Percentiles rank a stretch among this genome's conserved stretches.
Conservation (phyloP, 2,329 filamentous ascomycete species). For the Triangularia setosa region DNA sequence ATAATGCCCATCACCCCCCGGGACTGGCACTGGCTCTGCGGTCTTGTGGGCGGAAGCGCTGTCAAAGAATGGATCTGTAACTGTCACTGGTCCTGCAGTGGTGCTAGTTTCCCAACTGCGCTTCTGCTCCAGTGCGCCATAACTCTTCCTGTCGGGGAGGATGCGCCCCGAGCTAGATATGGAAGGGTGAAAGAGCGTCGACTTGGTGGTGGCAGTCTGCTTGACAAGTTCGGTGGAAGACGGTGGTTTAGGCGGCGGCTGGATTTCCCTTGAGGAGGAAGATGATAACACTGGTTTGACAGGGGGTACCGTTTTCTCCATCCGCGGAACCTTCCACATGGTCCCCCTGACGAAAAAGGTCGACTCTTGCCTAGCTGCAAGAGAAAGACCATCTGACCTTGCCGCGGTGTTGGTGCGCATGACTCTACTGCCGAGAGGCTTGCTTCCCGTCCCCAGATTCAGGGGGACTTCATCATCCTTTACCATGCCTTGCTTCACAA, state of each 20-base stretch:
- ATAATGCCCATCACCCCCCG: not conserved
- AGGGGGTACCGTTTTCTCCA: too few relatives aligned
- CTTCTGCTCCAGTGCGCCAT: slow-evolving; percentile 3
- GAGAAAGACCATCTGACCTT: not conserved
- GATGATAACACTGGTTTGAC: too few relatives aligned
- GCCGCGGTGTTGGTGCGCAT: not conserved
- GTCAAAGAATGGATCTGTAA: not conserved
- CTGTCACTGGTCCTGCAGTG: not conserved
- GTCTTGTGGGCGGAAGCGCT: not conserved
- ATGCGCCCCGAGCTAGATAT: slow-evolving; percentile 6
- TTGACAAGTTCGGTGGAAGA: slow-evolving; percentile 10
- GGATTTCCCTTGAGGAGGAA: not conserved
- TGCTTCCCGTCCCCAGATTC: not conserved
- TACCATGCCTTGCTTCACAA: not conserved
- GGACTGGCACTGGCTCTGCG: not conserved
- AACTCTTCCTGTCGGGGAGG: slow-evolving; percentile 8
- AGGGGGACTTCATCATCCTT: not conserved
- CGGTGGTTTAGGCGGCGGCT: not conserved
- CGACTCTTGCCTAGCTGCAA: slow-evolving; percentile 3
- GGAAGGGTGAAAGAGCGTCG: slow-evolving; percentile 8
- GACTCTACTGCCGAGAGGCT: not conserved
- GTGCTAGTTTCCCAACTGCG: not conserved
- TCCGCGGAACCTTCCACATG: slow-evolving; percentile 12
- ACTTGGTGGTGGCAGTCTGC: slow-evolving; percentile 2
- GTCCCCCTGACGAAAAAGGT: slow-evolving; percentile 17